A percentile compares a stretch with the other conserved stretches of the same genome.
Conservation (phyloP, 768 basidiomycete species). For the Trametes sanguinea region DNA sequence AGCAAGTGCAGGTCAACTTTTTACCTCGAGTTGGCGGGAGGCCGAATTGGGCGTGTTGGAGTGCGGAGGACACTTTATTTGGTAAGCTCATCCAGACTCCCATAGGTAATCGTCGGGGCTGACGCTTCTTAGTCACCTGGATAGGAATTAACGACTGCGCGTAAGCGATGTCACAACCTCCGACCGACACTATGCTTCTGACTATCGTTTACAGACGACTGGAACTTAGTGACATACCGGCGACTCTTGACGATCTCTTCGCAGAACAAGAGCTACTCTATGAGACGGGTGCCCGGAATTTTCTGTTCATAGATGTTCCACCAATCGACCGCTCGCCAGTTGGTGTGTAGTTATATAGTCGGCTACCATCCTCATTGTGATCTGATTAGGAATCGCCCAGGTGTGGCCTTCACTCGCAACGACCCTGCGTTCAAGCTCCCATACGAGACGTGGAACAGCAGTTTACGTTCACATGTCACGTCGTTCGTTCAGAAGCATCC, state of each 20-base stretch:
- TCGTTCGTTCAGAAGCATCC: conserved; percentile 43
- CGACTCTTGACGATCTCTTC: conserved; percentile 41
- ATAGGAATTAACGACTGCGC: conserved; percentile 70
- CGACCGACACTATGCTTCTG: neutral
- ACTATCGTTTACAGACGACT: neutral
- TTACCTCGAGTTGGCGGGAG: conserved; percentile 32
- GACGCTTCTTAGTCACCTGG: conserved; percentile 52
- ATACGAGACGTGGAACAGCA: conserved; percentile 47
- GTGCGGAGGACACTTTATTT: conserved; percentile 29
- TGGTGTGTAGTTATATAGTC: conserved; percentile 17
- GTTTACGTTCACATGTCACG: conserved; percentile 35
- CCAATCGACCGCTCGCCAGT: conserved; percentile 54
- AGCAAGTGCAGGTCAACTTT: conserved; percentile 45
- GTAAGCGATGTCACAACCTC: conserved; percentile 33
- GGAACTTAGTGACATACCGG: neutral
- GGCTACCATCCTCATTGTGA: neutral
- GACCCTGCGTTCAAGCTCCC: neutral
- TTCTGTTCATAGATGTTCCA: conserved; percentile 62
- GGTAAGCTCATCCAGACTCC: conserved; percentile 18
- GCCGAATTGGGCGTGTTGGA: conserved; percentile 32
- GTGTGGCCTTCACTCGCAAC: neutral
- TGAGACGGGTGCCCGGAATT: conserved; percentile 47
- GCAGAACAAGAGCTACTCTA: conserved; percentile 51
- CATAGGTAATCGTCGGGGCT: neutral
- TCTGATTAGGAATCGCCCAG: neutral